Conservation (phyloP, 495 filamentous ascomycete genomes). For the Hypoxylon crocopeplum region DNA sequence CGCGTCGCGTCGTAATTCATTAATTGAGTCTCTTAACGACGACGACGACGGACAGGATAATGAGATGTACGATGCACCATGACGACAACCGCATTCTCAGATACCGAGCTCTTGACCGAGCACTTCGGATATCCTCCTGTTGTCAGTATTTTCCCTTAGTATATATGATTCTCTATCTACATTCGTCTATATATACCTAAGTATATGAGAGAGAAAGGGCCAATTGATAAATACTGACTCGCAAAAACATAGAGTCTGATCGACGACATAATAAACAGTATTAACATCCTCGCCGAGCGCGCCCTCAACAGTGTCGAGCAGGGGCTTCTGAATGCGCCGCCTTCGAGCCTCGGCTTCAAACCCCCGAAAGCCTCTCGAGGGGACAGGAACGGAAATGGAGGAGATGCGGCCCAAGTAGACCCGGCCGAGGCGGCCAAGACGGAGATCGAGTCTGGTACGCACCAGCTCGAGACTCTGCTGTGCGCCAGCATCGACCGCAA, state of each 20-base stretch:
- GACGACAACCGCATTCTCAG: constrained; percentile 53
- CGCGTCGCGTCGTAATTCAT: constrained; percentile 29
- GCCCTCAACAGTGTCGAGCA: constrained; percentile 84
- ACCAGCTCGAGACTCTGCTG: constrained; percentile 93
- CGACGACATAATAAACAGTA: constrained; percentile 96
- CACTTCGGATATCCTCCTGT: constrained; percentile 94
- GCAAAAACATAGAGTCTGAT: constrained; percentile 73
- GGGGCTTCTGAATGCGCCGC: constrained; percentile 74
- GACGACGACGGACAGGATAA: constrained; percentile 11
- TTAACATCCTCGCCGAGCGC: constrained; percentile 87
- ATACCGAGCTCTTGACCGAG: constrained; percentile 87
- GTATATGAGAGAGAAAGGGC: not conserved
- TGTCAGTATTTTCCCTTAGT: constrained; percentile 59
- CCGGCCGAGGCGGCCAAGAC: constrained; percentile 64
- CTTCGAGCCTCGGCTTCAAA: constrained; percentile 78
- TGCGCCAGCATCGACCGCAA: constrained; percentile 94
- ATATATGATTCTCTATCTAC: not conserved
- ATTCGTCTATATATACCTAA: not conserved
- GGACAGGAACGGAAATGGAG: constrained; percentile 29
- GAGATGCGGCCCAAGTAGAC: constrained; percentile 56
- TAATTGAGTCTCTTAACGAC: constrained; percentile 7
- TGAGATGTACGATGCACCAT: constrained; percentile 46
- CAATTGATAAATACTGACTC: constrained; percentile 13
- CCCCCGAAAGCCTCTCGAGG: constrained; percentile 36
- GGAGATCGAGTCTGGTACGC: constrained; percentile 89